phyloP scores from a whole-genome alignment of 257 asterid species.

The Solanum sparsipilum region DNA sequence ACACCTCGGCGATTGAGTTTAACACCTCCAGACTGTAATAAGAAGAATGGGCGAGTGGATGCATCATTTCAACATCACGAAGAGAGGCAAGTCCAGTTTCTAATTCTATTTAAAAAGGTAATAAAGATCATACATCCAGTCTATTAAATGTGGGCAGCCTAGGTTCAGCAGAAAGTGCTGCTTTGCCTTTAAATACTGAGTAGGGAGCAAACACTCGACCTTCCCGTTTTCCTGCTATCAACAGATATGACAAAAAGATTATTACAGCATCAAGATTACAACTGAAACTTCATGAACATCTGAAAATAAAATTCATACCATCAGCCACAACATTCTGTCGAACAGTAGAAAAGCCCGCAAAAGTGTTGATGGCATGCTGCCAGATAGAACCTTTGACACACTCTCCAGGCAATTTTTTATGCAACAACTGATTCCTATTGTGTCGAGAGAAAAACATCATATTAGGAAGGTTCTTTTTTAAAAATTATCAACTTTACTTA shows the following conservation, averaged over 20 bases:
- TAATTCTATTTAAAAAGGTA: background rate
- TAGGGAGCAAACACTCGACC: constrained; percentile 47
- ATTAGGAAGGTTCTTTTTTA: background rate
- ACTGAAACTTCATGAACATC: background rate
- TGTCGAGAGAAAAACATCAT: background rate
- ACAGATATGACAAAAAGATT: background rate
- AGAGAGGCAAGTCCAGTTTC: background rate
- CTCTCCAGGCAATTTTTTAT: background rate
- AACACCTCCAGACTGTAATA: constrained; percentile 53
- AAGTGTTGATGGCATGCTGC: background rate
- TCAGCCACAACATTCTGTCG: constrained; percentile 14
- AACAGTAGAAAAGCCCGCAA: constrained; percentile 22
- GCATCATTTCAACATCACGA: background rate
- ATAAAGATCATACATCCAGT: constrained; percentile 38
- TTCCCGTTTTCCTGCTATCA: background rate
- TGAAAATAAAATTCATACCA: constrained; percentile 18
- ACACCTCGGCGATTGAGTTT: constrained; percentile 61
- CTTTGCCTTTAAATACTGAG: constrained; percentile 82
- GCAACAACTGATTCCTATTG: constrained; percentile 2
- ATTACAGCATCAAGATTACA: background rate
- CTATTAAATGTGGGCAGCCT: constrained; percentile 49
- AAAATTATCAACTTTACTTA: background rate
- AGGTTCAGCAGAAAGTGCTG: constrained; percentile 71
- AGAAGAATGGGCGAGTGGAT: background rate
- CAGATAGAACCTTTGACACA: background rate